Evolutionary conservation across 305 asterid genomes (phyloP).

Genomic region (Coffea humblotiana): DNA sequence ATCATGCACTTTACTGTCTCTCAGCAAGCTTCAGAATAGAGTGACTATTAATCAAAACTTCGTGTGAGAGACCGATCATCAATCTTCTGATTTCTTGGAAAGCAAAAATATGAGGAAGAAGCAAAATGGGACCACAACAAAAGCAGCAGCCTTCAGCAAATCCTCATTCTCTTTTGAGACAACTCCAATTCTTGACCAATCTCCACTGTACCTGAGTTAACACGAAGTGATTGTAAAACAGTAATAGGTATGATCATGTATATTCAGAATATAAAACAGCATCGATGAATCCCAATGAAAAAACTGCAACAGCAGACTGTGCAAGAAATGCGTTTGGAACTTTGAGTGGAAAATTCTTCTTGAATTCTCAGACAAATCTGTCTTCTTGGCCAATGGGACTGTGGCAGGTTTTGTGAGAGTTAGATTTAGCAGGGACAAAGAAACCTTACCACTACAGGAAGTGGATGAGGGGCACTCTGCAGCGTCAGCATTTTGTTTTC

Average conservation of each 20-base stretch:
- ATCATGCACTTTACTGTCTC: no score
- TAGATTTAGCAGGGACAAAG: conserved; percentile 22
- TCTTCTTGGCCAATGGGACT: conserved; percentile 36
- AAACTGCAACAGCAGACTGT: conserved; percentile 54
- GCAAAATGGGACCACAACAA: conserved; percentile 68
- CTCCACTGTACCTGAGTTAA: conserved; percentile 83
- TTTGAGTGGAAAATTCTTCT: conserved; percentile 28
- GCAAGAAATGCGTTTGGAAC: conserved; percentile 36
- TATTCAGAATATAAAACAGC: conserved; percentile 33
- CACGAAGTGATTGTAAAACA: background rate
- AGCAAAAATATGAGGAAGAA: conserved; percentile 44
- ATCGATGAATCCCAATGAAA: conserved; percentile 77
- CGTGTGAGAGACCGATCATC: background rate
- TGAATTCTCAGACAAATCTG: conserved; percentile 33
- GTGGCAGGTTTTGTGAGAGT: conserved; percentile 19
- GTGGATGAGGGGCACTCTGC: conserved; percentile 17
- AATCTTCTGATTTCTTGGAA: conserved; percentile 33
- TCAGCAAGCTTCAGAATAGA: no score
- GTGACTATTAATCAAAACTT: no score
- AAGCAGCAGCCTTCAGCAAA: conserved; percentile 65
- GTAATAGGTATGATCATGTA: background rate
- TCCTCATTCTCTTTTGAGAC: conserved; percentile 63
- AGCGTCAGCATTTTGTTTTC: conserved; percentile 29
- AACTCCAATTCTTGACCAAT: conserved; percentile 90
- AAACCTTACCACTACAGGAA: conserved; percentile 11